Percentiles rank a stretch among this genome's conserved stretches.
Evolutionary conservation across 768 basidiomycete species (phyloP).

Genomic region (Hygrocybe coccinea): DNA sequence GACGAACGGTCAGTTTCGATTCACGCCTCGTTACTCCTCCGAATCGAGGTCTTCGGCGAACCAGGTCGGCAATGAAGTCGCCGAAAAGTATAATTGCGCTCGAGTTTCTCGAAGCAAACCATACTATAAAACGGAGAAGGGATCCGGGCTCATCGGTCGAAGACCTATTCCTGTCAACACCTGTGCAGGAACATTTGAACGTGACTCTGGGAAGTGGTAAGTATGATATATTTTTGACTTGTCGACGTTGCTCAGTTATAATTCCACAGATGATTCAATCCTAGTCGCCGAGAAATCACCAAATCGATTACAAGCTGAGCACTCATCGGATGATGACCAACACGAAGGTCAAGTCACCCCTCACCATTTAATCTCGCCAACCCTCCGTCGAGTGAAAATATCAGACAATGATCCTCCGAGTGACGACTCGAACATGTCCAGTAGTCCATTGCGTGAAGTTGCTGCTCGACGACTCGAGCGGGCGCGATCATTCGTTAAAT

Average conservation of each 20-base stretch:
- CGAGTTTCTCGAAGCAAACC: not conserved
- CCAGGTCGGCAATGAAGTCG: not conserved
- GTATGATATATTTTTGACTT: slow-evolving; percentile 8
- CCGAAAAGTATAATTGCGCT: not conserved
- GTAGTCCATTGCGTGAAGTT: slow-evolving; percentile 46
- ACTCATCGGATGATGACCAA: slow-evolving; percentile 64
- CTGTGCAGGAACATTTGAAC: not conserved
- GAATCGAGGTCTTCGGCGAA: not conserved
- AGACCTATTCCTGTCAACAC: not conserved
- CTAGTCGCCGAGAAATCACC: slow-evolving; percentile 19
- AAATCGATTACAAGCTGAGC: slow-evolving; percentile 17
- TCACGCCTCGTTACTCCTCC: not conserved
- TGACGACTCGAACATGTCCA: slow-evolving; percentile 42
- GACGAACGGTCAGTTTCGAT: not conserved
- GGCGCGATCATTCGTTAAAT: slow-evolving; percentile 19
- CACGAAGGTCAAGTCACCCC: slow-evolving; percentile 64
- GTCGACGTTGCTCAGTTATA: not conserved
- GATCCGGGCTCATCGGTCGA: not conserved
- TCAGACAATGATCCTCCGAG: slow-evolving; percentile 37
- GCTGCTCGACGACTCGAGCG: slow-evolving; percentile 38
- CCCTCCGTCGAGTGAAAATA: slow-evolving; percentile 37
- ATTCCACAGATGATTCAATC: slow-evolving; percentile 46
- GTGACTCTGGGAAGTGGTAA: slow-evolving; percentile 29
- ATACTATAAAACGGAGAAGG: not conserved
- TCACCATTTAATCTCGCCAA: slow-evolving; percentile 62